Evolutionary conservation across 1,284 basidiomycete species (phyloP).

Genomic region (Exobasidium rhododendri): DNA sequence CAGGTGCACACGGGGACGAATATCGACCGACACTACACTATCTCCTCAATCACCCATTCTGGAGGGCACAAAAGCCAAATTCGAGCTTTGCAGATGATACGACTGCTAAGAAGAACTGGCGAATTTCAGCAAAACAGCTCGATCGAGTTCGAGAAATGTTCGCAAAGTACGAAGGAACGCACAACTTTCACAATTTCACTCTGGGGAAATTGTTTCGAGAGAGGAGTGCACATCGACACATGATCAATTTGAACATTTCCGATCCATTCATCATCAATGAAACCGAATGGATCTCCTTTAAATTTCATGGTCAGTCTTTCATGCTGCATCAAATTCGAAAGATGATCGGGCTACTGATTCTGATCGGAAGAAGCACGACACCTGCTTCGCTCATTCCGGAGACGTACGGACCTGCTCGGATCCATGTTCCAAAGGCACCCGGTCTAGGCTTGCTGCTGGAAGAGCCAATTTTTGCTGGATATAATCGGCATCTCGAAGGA

Average conservation of each 20-base stretch:
- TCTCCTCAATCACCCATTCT: slow-evolving; percentile 47
- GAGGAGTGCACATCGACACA: slow-evolving; percentile 73
- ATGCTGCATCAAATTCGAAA: slow-evolving; percentile 97
- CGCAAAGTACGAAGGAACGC: slow-evolving; percentile 33
- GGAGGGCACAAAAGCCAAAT: slow-evolving; percentile 31
- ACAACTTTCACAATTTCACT: slow-evolving; percentile 96
- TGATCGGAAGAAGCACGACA: slow-evolving; percentile 56
- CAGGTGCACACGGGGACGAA: slow-evolving; percentile 14
- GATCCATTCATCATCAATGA: slow-evolving; percentile 69
- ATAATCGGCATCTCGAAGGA: slow-evolving; percentile 64
- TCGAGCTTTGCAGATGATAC: slow-evolving; percentile 38
- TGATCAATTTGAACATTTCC: slow-evolving; percentile 59
- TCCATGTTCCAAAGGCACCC: slow-evolving; percentile 93
- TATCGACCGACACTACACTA: slow-evolving; percentile 16
- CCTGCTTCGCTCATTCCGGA: slow-evolving; percentile 53
- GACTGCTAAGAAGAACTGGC: slow-evolving; percentile 42
- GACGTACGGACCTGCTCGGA: slow-evolving; percentile 65
- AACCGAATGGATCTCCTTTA: slow-evolving; percentile 91
- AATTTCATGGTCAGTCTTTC: slow-evolving; percentile 95
- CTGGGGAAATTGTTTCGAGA: slow-evolving; percentile 81
- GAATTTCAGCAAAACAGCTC: slow-evolving; percentile 26
- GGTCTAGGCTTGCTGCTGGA: slow-evolving; percentile 91
- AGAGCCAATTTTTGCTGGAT: slow-evolving; percentile 79
- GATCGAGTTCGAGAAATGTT: slow-evolving; percentile 26
- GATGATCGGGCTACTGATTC: slow-evolving; percentile 86